Percentiles rank a stretch among this genome's conserved stretches.
phyloP scores from a whole-genome alignment of 2,329 filamentous ascomycete genomes.

The Alternaria postmessia region DNA sequence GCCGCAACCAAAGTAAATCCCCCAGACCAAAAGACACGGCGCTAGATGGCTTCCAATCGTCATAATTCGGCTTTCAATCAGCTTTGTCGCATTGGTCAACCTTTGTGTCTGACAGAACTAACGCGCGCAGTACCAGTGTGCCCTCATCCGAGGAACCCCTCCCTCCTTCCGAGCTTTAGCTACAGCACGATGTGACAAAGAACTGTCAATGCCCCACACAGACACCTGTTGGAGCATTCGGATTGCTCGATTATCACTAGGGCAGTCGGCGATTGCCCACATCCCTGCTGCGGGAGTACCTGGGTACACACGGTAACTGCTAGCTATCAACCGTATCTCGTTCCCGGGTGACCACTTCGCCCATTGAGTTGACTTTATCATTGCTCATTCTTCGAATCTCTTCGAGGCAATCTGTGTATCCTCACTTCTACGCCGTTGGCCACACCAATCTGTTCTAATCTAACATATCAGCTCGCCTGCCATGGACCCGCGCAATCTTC shows the following conservation, averaged over 20 bases:
- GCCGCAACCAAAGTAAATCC: constrained; percentile 24
- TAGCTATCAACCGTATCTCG: constrained; percentile 33
- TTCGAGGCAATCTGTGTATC: neutral
- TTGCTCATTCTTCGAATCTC: neutral
- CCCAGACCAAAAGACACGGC: constrained; percentile 20
- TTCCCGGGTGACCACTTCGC: constrained; percentile 19
- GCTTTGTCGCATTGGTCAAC: constrained; percentile 36
- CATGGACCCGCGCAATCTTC: constrained; percentile 50
- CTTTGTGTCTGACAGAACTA: constrained; percentile 17
- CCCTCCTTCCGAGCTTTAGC: constrained; percentile 22
- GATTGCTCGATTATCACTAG: constrained; percentile 28
- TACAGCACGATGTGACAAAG: constrained; percentile 22
- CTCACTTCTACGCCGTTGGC: neutral
- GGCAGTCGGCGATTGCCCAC: constrained; percentile 22
- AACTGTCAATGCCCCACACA: constrained; percentile 26
- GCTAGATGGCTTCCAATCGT: constrained; percentile 30
- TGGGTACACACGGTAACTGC: constrained; percentile 29
- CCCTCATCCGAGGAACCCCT: constrained; percentile 25
- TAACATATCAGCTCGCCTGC: constrained; percentile 8
- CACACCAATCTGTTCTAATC: neutral
- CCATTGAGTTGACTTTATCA: constrained; percentile 6
- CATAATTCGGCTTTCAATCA: constrained; percentile 25
- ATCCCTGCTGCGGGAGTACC: constrained; percentile 29
- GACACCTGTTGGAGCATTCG: constrained; percentile 22
- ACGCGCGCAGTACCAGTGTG: constrained; percentile 23